Conservation (phyloP, 768 basidiomycete species). For the Austroboletus eburneus region DNA sequence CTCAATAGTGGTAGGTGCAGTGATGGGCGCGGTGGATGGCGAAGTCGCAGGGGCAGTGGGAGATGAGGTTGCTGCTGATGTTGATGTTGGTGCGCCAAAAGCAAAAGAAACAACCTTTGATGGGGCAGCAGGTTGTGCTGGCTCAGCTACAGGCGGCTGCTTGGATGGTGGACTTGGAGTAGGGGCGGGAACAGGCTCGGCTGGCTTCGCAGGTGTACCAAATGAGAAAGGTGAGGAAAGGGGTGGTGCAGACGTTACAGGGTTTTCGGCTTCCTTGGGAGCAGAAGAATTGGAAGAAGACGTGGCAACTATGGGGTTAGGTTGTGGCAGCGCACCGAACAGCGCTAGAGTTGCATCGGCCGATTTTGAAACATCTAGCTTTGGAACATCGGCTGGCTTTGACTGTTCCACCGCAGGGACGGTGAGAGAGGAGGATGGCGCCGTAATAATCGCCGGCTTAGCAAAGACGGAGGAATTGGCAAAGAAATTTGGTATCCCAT, state of each 20-base stretch:
- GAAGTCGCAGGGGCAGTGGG: not conserved
- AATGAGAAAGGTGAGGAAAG: slow-evolving; percentile 28
- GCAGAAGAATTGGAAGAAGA: slow-evolving; percentile 1
- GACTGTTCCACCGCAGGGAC: slow-evolving; percentile 9
- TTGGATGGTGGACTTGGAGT: slow-evolving; percentile 8
- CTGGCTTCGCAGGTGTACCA: slow-evolving; percentile 18
- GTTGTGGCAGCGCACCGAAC: slow-evolving; percentile 10
- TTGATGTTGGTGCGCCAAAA: slow-evolving; percentile 24
- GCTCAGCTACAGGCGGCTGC: slow-evolving; percentile 5
- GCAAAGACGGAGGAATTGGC: slow-evolving; percentile 45
- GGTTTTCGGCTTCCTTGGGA: slow-evolving; percentile 18
- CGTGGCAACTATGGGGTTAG: slow-evolving; percentile 4
- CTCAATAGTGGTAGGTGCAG: slow-evolving; percentile 17
- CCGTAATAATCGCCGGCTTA: slow-evolving; percentile 29
- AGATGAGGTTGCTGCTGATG: not conserved
- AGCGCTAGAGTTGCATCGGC: slow-evolving; percentile 6
- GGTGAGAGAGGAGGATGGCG: slow-evolving; percentile 17
- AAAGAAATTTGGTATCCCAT: slow-evolving; percentile 61
- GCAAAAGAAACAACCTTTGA: slow-evolving; percentile 16
- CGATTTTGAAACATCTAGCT: slow-evolving; percentile 3
- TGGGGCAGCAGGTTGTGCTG: slow-evolving; percentile 4
- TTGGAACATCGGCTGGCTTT: slow-evolving; percentile 3
- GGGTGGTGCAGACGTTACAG: slow-evolving; percentile 5
- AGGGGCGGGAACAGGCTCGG: slow-evolving; percentile 14
- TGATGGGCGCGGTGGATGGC: slow-evolving; percentile 12